Conservation (phyloP, 1,284 basidiomycete species). For the Cryptococcus sp. region DNA sequence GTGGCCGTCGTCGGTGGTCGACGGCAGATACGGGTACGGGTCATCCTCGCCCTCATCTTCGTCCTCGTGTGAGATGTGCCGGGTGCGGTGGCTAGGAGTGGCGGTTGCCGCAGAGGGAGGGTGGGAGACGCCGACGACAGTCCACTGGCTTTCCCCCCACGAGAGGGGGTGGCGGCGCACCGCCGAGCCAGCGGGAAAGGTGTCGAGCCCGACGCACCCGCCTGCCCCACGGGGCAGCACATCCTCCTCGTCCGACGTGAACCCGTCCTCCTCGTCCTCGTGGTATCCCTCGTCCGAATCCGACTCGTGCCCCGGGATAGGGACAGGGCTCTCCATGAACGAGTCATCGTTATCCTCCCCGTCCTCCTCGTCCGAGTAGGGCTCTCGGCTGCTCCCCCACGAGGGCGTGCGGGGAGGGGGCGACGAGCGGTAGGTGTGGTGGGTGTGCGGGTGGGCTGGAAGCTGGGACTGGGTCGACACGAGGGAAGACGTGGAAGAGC, state of each 20-base stretch:
- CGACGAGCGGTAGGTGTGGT: background rate
- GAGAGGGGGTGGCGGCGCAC: background rate
- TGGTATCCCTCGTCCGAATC: conserved; percentile 22
- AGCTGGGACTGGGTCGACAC: background rate
- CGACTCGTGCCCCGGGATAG: conserved; percentile 17
- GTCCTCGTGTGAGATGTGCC: background rate
- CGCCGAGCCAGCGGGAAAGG: background rate
- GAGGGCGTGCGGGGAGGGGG: background rate
- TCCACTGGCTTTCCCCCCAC: background rate
- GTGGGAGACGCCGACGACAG: background rate
- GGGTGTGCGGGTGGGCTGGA: background rate
- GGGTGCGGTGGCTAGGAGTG: background rate
- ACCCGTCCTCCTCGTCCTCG: conserved; percentile 27
- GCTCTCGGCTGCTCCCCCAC: background rate
- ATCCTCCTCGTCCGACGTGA: conserved; percentile 25
- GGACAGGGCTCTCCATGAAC: conserved; percentile 14
- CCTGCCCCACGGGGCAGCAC: background rate
- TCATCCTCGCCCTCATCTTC: background rate
- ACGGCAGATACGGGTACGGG: conserved; percentile 1
- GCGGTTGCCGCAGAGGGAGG: background rate
- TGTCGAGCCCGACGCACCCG: background rate
- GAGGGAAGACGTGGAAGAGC: background rate
- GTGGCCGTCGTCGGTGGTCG: conserved; percentile 10
- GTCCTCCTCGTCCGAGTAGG: background rate
- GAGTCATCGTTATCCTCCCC: conserved; percentile 4